Base-by-base conservation (phyloP, 805 yeast species). In the Debaryomyces tyrocola region DNA sequence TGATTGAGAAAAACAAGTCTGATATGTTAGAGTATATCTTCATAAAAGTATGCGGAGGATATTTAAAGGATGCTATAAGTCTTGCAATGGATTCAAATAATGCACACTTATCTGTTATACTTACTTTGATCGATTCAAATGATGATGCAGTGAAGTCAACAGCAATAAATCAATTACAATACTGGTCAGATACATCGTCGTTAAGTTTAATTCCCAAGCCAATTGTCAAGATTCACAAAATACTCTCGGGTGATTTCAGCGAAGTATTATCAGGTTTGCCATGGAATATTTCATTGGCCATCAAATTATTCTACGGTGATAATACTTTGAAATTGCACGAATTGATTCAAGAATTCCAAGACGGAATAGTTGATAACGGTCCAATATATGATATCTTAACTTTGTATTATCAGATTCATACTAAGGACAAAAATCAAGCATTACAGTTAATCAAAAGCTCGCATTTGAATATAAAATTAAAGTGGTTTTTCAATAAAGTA, bases 101-200 rank as follows among this genome's bases (percentile, higher is more conserved):
- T 56, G 66, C 78, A 4, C 96, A 91, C 61, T 64, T 92, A 15
- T 82, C 96, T 0, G 81, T 80, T 0, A 57, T 89, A 21, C 63
- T 92, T 10, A 77, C 96, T 0, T 67, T 87, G 37, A 61, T 86
- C 6, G 96, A 88, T 29, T 83, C 94, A 0, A 84, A 85, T 54
- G 87, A 84, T 53, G 74, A 74, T 0, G 72, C 75, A 1, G 84
- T 86, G 3, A 72, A 73, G 41, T 57, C 56, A 0, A 70, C 81
- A 43, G 91, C 97, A 0, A 52, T 59, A 6, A 62, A 63, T 29
- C 97, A 90, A 64, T 63, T 92, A 20, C 65, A 69, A 2, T 79
- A 77, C 33, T 91, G 97, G 97, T 62, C 62, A 27, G 68, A 71
- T 3, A 66, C 67, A 5, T 70, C 73, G 4, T 66, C 68, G 4